Conservation (phyloP, 2,329 filamentous ascomycete species). For the Septoria petroselini region DNA sequence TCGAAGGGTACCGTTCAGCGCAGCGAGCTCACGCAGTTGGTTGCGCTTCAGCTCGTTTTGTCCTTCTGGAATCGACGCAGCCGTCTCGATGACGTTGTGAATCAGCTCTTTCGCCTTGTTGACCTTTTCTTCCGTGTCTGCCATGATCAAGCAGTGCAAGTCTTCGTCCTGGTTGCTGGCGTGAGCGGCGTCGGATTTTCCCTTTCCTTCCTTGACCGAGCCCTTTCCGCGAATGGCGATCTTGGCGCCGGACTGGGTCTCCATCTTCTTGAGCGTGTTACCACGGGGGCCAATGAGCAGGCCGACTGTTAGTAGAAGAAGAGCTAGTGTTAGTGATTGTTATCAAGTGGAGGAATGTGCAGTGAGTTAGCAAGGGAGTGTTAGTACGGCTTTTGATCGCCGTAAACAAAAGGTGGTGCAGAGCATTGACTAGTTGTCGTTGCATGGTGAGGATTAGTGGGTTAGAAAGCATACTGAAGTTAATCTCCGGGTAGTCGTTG, state of each 20-base stretch:
- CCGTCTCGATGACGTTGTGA: conserved; percentile 97
- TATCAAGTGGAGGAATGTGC: conserved; percentile 23
- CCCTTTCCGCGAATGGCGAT: conserved; percentile 99
- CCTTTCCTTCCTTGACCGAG: conserved; percentile 99
- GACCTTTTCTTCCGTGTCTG: conserved; percentile 98
- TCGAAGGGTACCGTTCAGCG: conserved; percentile 96
- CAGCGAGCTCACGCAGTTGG: conserved; percentile 93
- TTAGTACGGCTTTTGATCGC: conserved; percentile 38
- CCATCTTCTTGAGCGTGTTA: conserved; percentile 99
- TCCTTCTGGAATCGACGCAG: conserved; percentile 95
- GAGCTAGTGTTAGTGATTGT: conserved; percentile 71
- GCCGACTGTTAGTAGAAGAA: conserved; percentile 86
- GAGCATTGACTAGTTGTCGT: conserved; percentile 18
- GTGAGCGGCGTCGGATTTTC: conserved; percentile 96
- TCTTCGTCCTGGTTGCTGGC: conserved; percentile 99
- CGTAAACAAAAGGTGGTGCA: conserved; percentile 31
- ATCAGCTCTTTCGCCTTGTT: conserved; percentile 98
- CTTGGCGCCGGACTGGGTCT: conserved; percentile 92
- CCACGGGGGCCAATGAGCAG: conserved; percentile 99
- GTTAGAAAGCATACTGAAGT: conserved; percentile 99
- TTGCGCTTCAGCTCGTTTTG: conserved; percentile 99
- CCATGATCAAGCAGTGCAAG: conserved; percentile 98
- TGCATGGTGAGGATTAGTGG: conserved; percentile 57
- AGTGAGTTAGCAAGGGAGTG: conserved; percentile 33
- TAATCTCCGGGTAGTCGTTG: conserved; percentile 99